Base-by-base conservation (phyloP, 306 rosid genomes). In the Luffa aegyptiaca region DNA sequence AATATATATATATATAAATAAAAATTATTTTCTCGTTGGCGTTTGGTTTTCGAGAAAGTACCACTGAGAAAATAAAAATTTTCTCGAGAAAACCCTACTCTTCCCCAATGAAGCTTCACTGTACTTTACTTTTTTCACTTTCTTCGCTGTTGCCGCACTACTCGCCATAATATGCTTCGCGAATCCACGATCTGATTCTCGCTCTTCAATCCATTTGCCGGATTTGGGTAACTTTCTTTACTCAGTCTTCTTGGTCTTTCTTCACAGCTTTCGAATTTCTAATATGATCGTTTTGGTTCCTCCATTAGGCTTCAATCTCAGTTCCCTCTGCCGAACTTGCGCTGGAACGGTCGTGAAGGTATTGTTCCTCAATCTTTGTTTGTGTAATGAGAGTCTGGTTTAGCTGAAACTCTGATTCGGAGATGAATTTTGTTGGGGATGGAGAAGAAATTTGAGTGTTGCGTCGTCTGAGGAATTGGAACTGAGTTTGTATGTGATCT, bases 31-130 rank as follows among this genome's bases (percentile, higher is more conserved):
- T 86, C 80, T 41, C 35, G 77, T 49, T 51, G n/a, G 84, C 82
- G 84, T 80, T 77, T 77, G 82, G 84, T 66, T 83, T 81, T 83
- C 72, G 84, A 75, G 88, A 83, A 83, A 83, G 81, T 80, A 82
- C 53, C 0, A 9, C 78, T 77, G 26, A 80, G 75, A 76, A 77
- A 73, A 61, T 61, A 12, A 6, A 65, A 8, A 51, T 72, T 68
- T 86, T 83, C 84, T 62, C 81, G 83, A 79, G 83, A 61, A 79
- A 79, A 83, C 85, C 85, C 85, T 77, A 82, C 11, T 46, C 79
- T 57, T 51, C 63, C 61, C 35, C 41, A 75, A 79, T 65, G 61
- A 42, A 56, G 66, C 39, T 45, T 74, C 56, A 52, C 35, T 65
- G 49, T 37, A 11, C 61, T 20, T 57, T 77, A 59, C 80, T 26